Evolutionary conservation across 768 basidiomycete species (phyloP), one percentile per base, ranked within the genome.

Genomic region (Trametes elegans): DNA sequence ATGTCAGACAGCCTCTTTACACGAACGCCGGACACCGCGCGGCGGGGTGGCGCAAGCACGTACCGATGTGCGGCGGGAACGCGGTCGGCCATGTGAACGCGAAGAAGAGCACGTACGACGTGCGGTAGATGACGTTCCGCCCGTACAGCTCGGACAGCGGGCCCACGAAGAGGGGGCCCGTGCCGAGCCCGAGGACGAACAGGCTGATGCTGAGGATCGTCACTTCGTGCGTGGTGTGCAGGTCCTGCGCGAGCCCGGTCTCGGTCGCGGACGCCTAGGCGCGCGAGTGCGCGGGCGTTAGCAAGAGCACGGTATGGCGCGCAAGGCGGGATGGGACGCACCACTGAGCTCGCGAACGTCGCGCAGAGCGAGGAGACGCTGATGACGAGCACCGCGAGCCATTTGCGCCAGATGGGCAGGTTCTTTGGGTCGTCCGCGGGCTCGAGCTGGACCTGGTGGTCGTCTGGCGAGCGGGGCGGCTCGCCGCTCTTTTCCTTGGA

Each of bases 231-330:
- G 80, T 77, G 3, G 85, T 80, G 38, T 79, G 73, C 38, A 90
- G 76, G 6, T 76, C 70, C 8, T 65, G 52, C 32, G 82, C 73
- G 36, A 88, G 74, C 0, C 80, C 84, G 1, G 66, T 62, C 68
- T 91, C 88, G 1, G 90, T 81, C 47, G 82, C 83, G 0, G 81
- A 71, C 9, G 85, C 80, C 85, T 85, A n/a, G n/a, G n/a, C n/a
- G n/a, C n/a, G n/a, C n/a, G n/a, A n/a, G n/a, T n/a, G n/a, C n/a
- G n/a, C n/a, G n/a, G n/a, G n/a, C n/a, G n/a, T n/a, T n/a, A n/a
- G n/a, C n/a, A n/a, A n/a, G n/a, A n/a, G n/a, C n/a, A n/a, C n/a
- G n/a, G n/a, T n/a, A n/a, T n/a, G n/a, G n/a, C n/a, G n/a, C n/a
- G 16, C 36, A 7, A 13, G n/a, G 23, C 13, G 27, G 11, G 19